Base-by-base conservation (phyloP, 139 green algal genomes). In the Chlorella sp. region DNA sequence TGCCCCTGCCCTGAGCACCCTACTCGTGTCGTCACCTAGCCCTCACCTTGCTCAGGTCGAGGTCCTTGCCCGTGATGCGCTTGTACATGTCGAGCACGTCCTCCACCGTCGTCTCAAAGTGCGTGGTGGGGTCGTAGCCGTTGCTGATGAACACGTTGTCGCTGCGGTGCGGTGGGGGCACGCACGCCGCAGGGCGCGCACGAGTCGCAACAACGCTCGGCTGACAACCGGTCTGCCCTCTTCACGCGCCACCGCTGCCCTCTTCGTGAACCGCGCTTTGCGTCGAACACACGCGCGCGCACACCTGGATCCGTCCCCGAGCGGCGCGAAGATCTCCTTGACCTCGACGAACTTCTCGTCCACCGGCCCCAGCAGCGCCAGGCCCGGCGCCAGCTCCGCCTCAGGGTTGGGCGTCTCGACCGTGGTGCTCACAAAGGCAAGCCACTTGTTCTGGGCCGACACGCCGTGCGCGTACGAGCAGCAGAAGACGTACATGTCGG, bases 401-500 rank as follows among this genome's bases (percentile, higher is more conserved):
- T 95, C 88, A 0, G 76, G 73, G 64, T 85, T 85, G 17, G 80
- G n/a, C 2, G 93, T 97, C 80, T 98, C 94, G 49, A 98, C 91
- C 4, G 85, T 95, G 24, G 95, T 97, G 75, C 78, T 92, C 70
- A 99, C 94, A 84, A 98, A 98, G 20, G 95, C 95, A n/a, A 99
- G 79, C 86, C 87, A 99, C 30, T 42, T 42, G 10, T 74, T 75
- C 51, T 84, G 81, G 71, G 90, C 77, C 0, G 88, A 91, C 17
- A 99, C 93, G 78, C 94, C 94, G 89, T 99, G 95, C 5, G 80
- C 77, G 80, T 90, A 93, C 3, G 91, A 96, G 83, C 89, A 97
- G 88, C 91, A 97, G 86, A 99, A 98, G 22, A 99, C 93, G 82
- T 99, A 99, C 74, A 98, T 96, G 88, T 98, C 95, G n/a, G 82